Evolutionary conservation across 768 basidiomycete genomes (phyloP).

Genomic region (Amanita exitialis): DNA sequence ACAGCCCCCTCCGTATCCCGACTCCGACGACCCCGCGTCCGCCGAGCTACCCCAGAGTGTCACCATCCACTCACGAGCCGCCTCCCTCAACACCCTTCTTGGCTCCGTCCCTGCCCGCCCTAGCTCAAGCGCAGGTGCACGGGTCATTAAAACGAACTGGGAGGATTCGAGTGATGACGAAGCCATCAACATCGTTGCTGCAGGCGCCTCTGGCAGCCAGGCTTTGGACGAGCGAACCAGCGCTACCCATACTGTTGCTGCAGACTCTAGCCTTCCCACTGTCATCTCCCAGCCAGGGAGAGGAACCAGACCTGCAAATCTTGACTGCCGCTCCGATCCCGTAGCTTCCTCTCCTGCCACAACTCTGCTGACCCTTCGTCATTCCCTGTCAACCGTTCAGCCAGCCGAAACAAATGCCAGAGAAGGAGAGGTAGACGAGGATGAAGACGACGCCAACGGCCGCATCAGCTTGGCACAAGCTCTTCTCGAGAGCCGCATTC

Average conservation of each 20-base stretch:
- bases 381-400: conserved; percentile 40
- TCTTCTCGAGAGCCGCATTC: conserved; percentile 69
- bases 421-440: conserved; percentile 40
- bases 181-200: conserved; percentile 74
- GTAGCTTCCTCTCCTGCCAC: conserved; percentile 45
- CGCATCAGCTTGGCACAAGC: conserved; percentile 66
- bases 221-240: conserved; percentile 81
- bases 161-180: conserved; percentile 78
- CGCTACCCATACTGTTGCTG: conserved; percentile 28
- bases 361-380: conserved; percentile 54
- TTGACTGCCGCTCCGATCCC: conserved; percentile 41
- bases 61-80: conserved; percentile 36
- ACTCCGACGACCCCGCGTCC: conserved; percentile 9
- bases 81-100: conserved; percentile 53
- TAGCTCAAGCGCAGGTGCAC: conserved; percentile 22
- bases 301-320: conserved; percentile 55
- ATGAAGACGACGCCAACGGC: conserved; percentile 53
- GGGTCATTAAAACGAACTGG: conserved; percentile 57
- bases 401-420: conserved; percentile 10
- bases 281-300: conserved; percentile 19
- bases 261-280: conserved; percentile 21
- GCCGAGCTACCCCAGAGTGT: neutral
- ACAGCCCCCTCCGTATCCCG: conserved; percentile 57
- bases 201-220: conserved; percentile 73
- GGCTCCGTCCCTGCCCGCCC: conserved; percentile 10